Conservation (phyloP, 768 basidiomycete genomes). For the Boletus pseudopeckii region DNA sequence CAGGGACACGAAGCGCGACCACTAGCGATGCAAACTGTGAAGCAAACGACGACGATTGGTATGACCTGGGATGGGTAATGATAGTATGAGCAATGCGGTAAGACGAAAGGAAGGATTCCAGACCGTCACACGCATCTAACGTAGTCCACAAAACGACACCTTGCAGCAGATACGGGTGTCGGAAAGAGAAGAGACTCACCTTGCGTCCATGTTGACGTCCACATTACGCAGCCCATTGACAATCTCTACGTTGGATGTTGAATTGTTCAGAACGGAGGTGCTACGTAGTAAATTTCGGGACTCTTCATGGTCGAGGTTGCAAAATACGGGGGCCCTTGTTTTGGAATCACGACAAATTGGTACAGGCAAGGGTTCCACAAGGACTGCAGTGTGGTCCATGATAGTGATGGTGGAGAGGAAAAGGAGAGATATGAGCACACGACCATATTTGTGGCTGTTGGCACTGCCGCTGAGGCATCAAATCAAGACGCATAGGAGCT, state of each 20-base stretch:
- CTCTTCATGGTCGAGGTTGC: slow-evolving; percentile 3
- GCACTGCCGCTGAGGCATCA: not conserved
- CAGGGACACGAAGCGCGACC: slow-evolving; percentile 50
- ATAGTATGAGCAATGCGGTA: slow-evolving; percentile 17
- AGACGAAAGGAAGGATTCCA: slow-evolving; percentile 24
- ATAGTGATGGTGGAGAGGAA: slow-evolving; percentile 2
- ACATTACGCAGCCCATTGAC: slow-evolving; percentile 63
- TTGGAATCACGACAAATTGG: slow-evolving; percentile 4
- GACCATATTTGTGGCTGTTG: slow-evolving; percentile 13
- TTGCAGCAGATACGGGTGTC: slow-evolving; percentile 14
- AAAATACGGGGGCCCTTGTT: slow-evolving; percentile 3
- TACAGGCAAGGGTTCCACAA: slow-evolving; percentile 10
- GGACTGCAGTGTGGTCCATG: slow-evolving; percentile 14
- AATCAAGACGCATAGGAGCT: not conserved
- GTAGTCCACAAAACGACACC: slow-evolving; percentile 32
- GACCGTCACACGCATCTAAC: slow-evolving; percentile 36
- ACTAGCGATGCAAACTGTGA: slow-evolving; percentile 54
- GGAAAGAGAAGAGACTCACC: slow-evolving; percentile 50
- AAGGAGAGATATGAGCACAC: slow-evolving; percentile 14
- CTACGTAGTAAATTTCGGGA: slow-evolving; percentile 31
- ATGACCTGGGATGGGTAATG: slow-evolving; percentile 47
- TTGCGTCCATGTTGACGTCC: slow-evolving; percentile 55
- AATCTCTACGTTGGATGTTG: slow-evolving; percentile 41
- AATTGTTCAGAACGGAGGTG: slow-evolving; percentile 35
- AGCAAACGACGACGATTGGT: slow-evolving; percentile 58